Evolutionary conservation across 2,329 filamentous ascomycete species (phyloP), one percentile per base, ranked within the genome.

Genomic region (Colletotrichum abscissum): DNA sequence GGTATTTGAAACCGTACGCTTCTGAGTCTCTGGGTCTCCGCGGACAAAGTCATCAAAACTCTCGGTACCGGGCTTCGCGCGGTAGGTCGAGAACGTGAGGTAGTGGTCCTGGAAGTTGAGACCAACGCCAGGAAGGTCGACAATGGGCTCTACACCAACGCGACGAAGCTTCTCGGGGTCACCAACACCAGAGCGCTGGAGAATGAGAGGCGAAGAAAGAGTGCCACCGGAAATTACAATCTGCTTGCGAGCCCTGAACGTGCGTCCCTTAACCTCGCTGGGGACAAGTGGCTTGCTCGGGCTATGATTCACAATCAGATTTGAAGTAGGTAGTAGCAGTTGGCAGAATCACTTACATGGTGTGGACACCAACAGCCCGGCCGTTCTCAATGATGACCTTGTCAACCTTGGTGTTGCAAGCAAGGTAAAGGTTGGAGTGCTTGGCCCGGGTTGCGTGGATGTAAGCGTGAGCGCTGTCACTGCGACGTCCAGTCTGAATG

Each of bases 41-140:
- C 93, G 90, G 9, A 92, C 88, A 79, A 95, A 95, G 80, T 95
- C 93, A 77, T 95, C 94, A 76, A 96, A 96, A 12, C 90, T 93
- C 79, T 96, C 94, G 0, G 91, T 91, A 5, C 92, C 90, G 6
- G 93, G 93, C 84, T 94, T 94, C 22, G 93, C 93, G 14, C 93
- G 88, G 81, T 89, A 95, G 2, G 89, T 87, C 0, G 92, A 88
- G 80, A 94, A 94, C 2, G 91, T 93, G 52, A 94, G 86, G 80
- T 93, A 93, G 79, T 94, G 92, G 80, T 94, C 92, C 80, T 94
- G 92, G 88, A 94, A 94, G 84, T 94, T 94, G 64, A 92, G 87
- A 72, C 92, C 92, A 26, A 94, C 92, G 76, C 92, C 92, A 0
- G 92, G 92, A 24, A 94, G 88, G 78, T 94, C 89, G 69, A 94